Conservation (phyloP, 345 rosid genomes). For the Raphanus raphanistrum region DNA sequence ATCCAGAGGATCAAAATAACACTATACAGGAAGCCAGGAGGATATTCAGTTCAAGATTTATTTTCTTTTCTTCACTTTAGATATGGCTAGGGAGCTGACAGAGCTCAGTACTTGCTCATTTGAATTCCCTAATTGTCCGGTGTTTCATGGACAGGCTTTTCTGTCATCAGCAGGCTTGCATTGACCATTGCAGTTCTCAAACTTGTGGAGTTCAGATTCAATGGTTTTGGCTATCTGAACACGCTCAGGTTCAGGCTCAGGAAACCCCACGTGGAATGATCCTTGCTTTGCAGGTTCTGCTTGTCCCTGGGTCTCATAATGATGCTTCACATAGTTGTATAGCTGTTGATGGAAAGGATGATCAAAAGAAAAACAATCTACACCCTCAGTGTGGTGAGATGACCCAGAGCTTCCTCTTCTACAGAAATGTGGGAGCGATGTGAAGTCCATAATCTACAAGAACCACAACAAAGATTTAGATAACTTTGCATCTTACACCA, state of each 20-base stretch:
- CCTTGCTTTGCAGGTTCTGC: constrained; percentile 69
- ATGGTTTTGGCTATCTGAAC: constrained; percentile 64
- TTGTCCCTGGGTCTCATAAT: constrained; percentile 41
- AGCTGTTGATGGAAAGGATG: constrained; percentile 92
- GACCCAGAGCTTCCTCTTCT: constrained; percentile 84
- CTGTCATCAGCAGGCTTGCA: constrained; percentile 33
- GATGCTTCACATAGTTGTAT: constrained; percentile 77
- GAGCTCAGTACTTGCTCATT: constrained; percentile 8
- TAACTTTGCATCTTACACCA: constrained; percentile 18
- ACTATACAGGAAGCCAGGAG: constrained; percentile 25
- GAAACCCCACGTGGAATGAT: constrained; percentile 82
- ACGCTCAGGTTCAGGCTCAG: constrained; percentile 64
- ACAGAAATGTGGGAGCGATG: constrained; percentile 91
- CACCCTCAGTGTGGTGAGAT: constrained; percentile 47
- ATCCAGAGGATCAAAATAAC: constrained; percentile 12
- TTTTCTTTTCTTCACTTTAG: constrained; percentile 22
- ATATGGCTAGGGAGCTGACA: constrained; percentile 14
- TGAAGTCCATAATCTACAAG: constrained; percentile 72
- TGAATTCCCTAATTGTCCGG: constrained; percentile 2
- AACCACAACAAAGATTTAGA: constrained; percentile 12
- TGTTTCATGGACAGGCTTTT: constrained; percentile 14
- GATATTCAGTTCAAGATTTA: constrained; percentile 15
- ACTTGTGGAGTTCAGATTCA: constrained; percentile 72
- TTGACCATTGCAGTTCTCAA: constrained; percentile 51
- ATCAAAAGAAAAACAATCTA: constrained; percentile 63